A percentile compares a stretch with the other conserved stretches of the same genome.
These are phyloP conservation scores for Debaryomycetaceae sp. DNA, from an alignment of 1,139 yeast genomes.

Conservation along the genomic window DNA sequence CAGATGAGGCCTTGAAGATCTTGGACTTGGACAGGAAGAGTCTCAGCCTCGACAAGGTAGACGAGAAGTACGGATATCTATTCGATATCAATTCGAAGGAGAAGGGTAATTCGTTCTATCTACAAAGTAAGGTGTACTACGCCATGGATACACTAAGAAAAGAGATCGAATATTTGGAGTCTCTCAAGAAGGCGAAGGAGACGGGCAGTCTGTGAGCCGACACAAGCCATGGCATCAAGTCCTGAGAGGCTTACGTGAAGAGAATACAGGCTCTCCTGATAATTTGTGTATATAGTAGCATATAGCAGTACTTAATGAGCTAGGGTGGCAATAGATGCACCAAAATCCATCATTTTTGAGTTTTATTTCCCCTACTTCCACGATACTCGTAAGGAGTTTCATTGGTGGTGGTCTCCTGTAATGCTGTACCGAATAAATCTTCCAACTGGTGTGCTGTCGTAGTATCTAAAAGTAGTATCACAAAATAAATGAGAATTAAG, in stretches of 20 bases:
- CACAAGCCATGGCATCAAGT: neutral
- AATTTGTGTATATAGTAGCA: neutral
- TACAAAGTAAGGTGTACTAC: slow-evolving; percentile 88
- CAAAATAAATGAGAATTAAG: neutral
- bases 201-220: neutral
- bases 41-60: slow-evolving; percentile 56
- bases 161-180: slow-evolving; percentile 44
- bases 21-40: slow-evolving; percentile 68
- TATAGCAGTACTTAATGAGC: neutral
- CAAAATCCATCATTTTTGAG: neutral
- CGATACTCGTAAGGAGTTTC: no score
- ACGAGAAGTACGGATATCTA: slow-evolving; percentile 74
- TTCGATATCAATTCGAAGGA: slow-evolving; percentile 89
- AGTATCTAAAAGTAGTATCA: neutral
- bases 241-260: neutral
- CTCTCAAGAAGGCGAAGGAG: slow-evolving; percentile 23
- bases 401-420: no score
- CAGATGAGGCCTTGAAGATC: slow-evolving; percentile 90
- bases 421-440: no score
- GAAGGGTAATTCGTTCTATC: slow-evolving; percentile 88
- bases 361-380: neutral
- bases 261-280: neutral
- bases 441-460: neutral
- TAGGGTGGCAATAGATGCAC: neutral
- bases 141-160: slow-evolving; percentile 48